Evolutionary conservation across 805 yeast species (phyloP), one percentile per base, ranked within the genome.

Genomic region (Spathaspora sp.): DNA sequence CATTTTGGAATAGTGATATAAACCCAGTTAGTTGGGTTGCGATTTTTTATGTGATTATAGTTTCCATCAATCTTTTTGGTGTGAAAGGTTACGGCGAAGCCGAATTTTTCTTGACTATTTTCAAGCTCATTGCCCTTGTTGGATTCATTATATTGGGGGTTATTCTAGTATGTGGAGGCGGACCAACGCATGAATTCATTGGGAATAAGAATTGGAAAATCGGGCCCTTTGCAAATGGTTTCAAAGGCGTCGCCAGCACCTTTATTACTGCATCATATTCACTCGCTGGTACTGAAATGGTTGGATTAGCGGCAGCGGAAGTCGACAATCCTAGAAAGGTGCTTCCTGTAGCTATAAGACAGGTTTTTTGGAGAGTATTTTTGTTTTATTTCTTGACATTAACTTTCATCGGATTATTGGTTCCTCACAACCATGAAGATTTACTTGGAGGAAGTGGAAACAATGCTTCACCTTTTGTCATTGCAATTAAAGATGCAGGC

Each of bases 401-500:
- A 49, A 63, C 66, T 11, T 52, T 70, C 45, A 67, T 73, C 29
- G 77, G 77, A 11, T 64, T 63, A 42, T 61, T 73, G 51, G 77
- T 73, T 28, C 89, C 90, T 47, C 80, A 77, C 66, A 67, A 72
- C 62, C 76, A 79, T 56, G 66, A 69, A 2, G 60, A 70, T 39
- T 70, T 80, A 58, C 68, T 83, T 52, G 82, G 84, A 43, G 60
- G 77, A 1, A 71, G 69, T 20, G 80, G 80, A 54, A 78, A 82
- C 42, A 68, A 83, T 28, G 85, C 89, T 28, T 86, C 92, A 16
- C 93, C 93, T 23, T 86, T 86, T 63, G 92, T 86, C 57, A 77
- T 86, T 66, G 90, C 92, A 42, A 80, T 86, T 51, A 71, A 76
- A 29, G 70, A 76, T 49, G 87, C 81, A 28, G 85, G 86, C 58